These are phyloP conservation scores for Deuterostichococcus epilithicus DNA, from an alignment of 139 green algal genomes.

Conservation along the genomic window DNA sequence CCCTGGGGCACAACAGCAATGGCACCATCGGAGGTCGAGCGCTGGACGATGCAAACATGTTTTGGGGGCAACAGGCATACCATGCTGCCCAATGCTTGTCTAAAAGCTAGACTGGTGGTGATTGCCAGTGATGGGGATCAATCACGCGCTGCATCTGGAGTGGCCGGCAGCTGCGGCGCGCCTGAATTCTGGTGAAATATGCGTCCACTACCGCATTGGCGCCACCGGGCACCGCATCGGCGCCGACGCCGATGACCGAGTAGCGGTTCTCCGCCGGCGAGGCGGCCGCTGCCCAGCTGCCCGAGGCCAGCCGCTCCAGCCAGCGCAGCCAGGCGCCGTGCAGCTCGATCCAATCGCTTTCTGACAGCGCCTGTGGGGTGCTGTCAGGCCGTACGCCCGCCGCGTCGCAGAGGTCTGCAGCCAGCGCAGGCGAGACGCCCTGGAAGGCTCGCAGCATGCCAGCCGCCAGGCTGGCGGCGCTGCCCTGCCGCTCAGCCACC, in stretches of 20 bases:
- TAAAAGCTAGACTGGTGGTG: no score
- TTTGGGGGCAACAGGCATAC: neutral
- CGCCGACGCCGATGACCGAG: neutral
- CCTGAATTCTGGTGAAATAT: constrained; percentile 55
- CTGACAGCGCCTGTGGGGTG: constrained; percentile 11
- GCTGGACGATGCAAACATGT: no score
- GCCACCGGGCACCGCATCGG: neutral
- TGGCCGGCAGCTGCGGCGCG: neutral
- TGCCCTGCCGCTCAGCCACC: neutral
- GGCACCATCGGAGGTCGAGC: no score
- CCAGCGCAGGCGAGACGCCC: constrained; percentile 63
- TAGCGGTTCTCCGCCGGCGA: neutral
- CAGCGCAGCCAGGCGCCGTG: constrained; percentile 52
- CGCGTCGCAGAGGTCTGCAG: constrained; percentile 46
- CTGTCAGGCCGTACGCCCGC: constrained; percentile 13
- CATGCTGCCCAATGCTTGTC: neutral
- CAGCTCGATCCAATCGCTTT: constrained; percentile 40
- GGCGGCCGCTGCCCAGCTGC: neutral
- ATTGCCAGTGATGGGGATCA: no score
- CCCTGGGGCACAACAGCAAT: constrained; percentile 10
- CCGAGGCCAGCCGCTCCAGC: constrained; percentile 32
- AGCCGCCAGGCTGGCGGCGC: neutral
- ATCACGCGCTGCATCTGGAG: no score
- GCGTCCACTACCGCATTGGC: constrained; percentile 33
- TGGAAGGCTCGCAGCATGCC: constrained; percentile 51